Conservation (phyloP, 306 rosid genomes). For the Heteromeles arbutifolia region DNA sequence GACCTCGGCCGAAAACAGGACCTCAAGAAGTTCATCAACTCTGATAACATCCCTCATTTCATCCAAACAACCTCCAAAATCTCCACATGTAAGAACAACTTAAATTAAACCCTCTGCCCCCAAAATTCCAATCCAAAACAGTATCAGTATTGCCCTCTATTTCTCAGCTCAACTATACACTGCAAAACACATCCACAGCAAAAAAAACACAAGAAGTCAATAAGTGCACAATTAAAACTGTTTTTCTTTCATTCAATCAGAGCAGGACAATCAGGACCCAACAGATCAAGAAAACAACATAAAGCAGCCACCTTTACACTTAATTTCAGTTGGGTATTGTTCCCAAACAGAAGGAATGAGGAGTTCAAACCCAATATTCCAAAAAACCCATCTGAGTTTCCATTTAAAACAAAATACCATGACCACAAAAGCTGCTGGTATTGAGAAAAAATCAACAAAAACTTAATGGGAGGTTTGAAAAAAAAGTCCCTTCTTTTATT, state of each 20-base stretch:
- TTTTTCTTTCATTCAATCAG: not conserved
- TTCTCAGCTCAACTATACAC: conserved; percentile 28
- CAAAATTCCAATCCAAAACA: conserved; percentile 21
- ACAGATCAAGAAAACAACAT: conserved; percentile 23
- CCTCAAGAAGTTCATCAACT: conserved; percentile 44
- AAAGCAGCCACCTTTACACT: conserved; percentile 21
- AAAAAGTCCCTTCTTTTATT: conserved; percentile 13
- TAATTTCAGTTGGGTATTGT: conserved; percentile 13
- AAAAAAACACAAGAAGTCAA: conserved; percentile 1
- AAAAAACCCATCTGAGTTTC: conserved; percentile 13
- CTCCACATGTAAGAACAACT: conserved; percentile 56
- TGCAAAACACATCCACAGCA: conserved; percentile 30
- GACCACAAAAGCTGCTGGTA: conserved; percentile 25
- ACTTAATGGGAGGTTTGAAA: conserved; percentile 14
- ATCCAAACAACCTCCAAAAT: conserved; percentile 41
- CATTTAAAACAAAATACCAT: conserved; percentile 27
- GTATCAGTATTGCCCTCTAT: conserved; percentile 8
- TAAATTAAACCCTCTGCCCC: conserved; percentile 13
- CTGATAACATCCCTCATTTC: conserved; percentile 60
- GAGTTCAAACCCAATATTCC: not conserved
- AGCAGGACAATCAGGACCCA: not conserved
- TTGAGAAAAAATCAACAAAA: conserved; percentile 22
- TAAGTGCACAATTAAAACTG: not conserved
- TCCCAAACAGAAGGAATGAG: conserved; percentile 14
- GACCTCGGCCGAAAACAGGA: conserved; percentile 54